These are phyloP conservation scores for Ceratocystis ficicola DNA, from an alignment of 2,329 filamentous ascomycete species.

Conservation along the genomic window DNA sequence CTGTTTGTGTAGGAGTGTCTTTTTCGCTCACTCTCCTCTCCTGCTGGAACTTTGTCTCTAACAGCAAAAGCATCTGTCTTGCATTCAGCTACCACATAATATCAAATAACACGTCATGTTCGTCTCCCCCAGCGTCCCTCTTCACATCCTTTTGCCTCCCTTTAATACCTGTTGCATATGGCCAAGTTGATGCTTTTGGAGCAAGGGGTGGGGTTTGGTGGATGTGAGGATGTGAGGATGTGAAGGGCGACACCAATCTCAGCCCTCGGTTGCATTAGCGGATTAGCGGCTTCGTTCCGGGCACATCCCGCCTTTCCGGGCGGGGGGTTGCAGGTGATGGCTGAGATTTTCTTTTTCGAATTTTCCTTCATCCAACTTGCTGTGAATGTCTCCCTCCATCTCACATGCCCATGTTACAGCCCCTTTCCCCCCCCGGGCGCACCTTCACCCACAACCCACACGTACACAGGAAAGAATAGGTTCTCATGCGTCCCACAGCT, in stretches of 20 bases:
- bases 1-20: background rate
- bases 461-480: background rate
- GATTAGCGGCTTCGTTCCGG: conserved; percentile 4
- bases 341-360: background rate
- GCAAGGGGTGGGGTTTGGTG: background rate
- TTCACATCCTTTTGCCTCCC: background rate
- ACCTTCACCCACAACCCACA: background rate
- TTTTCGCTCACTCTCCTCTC: background rate
- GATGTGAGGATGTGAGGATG: background rate
- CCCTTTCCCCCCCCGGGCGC: background rate
- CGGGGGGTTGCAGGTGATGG: background rate
- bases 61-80: background rate
- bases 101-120: conserved; percentile 6
- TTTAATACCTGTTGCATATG: background rate
- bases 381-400: background rate
- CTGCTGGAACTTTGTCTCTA: background rate
- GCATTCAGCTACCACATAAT: background rate
- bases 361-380: background rate
- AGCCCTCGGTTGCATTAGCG: conserved; percentile 2
- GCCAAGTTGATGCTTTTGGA: background rate
- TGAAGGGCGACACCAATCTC: background rate
- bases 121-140: background rate
- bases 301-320: background rate
- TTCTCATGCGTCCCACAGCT: background rate
- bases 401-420: background rate